Conservation (phyloP, 306 rosid species). For the Quercus cerris region DNA sequence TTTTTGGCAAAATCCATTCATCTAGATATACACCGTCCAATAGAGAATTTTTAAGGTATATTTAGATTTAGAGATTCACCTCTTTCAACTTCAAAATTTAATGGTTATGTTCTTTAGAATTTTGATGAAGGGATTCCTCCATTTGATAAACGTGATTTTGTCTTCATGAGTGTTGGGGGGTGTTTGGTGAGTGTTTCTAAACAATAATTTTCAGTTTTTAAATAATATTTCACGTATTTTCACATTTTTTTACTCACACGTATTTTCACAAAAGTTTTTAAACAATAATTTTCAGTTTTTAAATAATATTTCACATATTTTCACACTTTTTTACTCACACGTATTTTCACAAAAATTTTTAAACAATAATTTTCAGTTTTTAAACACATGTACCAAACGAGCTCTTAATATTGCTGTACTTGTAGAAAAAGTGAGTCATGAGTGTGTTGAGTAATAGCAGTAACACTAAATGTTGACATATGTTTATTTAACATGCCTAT, state of each 20-base stretch:
- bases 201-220: too few relatives aligned
- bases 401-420: not conserved
- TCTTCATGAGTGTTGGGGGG: not conserved
- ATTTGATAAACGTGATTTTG: not conserved
- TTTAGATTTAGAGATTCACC: not conserved
- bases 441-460: not conserved
- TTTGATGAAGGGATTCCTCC: not conserved
- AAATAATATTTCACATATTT: too few relatives aligned
- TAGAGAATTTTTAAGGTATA: not conserved
- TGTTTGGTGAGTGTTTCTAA: too few relatives aligned
- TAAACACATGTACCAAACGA: too few relatives aligned
- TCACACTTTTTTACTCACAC: too few relatives aligned
- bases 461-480: not conserved
- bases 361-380: too few relatives aligned
- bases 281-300: too few relatives aligned
- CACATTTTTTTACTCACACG: too few relatives aligned
- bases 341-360: too few relatives aligned
- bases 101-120: not conserved
- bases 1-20: not conserved
- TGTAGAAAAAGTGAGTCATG: not conserved
- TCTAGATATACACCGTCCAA: not conserved
- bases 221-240: too few relatives aligned
- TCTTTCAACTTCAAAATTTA: not conserved
- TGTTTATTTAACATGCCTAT: not conserved
- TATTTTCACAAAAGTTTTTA: too few relatives aligned